Evolutionary conservation across 345 rosid species (phyloP).

Genomic region (Boechera divaricarpa): DNA sequence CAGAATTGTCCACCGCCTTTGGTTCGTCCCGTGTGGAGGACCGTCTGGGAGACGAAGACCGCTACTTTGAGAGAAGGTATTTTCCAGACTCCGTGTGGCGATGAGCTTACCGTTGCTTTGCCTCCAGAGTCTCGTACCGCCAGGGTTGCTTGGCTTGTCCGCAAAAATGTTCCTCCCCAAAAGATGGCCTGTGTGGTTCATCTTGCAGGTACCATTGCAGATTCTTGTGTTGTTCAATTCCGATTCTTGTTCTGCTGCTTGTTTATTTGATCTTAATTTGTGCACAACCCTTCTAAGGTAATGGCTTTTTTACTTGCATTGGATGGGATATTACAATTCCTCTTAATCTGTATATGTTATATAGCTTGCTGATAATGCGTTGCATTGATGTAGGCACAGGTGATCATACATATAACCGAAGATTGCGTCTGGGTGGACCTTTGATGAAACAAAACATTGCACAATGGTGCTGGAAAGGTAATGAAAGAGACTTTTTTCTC

Average conservation of each 20-base stretch:
- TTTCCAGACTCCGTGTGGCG: slow-evolving; percentile 83
- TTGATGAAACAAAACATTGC: slow-evolving; percentile 87
- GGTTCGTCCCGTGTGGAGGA: slow-evolving; percentile 81
- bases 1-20: slow-evolving; percentile 77
- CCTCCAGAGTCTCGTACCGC: slow-evolving; percentile 90
- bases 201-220: slow-evolving; percentile 76
- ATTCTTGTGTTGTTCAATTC: slow-evolving; percentile 2
- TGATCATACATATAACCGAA: slow-evolving; percentile 85
- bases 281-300: not conserved
- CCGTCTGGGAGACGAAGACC: slow-evolving; percentile 83
- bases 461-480: slow-evolving; percentile 98
- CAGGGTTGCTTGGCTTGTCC: slow-evolving; percentile 87
- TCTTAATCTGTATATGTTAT: not conserved
- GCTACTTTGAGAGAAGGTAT: slow-evolving; percentile 87
- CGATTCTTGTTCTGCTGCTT: not conserved
- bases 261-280: slow-evolving; percentile 13
- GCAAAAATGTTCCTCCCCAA: slow-evolving; percentile 72
- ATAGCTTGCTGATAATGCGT: slow-evolving; percentile 10
- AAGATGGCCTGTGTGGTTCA: slow-evolving; percentile 98
- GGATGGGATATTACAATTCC: not conserved
- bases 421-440: slow-evolving; percentile 94
- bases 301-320: slow-evolving; percentile 4
- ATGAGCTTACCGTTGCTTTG: slow-evolving; percentile 74
- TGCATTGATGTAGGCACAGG: slow-evolving; percentile 80
- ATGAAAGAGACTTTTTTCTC: not conserved